phyloP scores from a whole-genome alignment of 768 basidiomycete genomes.

The Amanita brunnescens region DNA sequence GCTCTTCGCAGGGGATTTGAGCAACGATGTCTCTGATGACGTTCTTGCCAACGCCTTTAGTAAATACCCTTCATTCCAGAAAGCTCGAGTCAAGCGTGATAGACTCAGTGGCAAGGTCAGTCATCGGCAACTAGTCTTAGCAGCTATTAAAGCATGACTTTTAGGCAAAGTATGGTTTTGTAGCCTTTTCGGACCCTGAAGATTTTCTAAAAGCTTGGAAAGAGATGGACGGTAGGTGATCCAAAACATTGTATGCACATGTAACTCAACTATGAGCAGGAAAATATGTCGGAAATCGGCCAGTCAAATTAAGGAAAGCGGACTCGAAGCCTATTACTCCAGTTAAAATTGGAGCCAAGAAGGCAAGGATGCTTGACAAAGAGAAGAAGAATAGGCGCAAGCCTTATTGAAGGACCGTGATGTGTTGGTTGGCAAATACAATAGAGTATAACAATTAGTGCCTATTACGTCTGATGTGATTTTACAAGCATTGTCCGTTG shows the following conservation, averaged over 20 bases:
- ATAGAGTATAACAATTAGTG: slow-evolving; percentile 4
- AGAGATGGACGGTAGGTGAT: slow-evolving; percentile 88
- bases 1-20: slow-evolving; percentile 94
- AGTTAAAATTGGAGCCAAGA: slow-evolving; percentile 89
- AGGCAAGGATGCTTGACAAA: slow-evolving; percentile 85
- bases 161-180: slow-evolving; percentile 94
- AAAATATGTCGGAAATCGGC: slow-evolving; percentile 97
- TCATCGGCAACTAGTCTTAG: neutral
- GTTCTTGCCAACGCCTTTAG: slow-evolving; percentile 89
- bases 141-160: neutral
- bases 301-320: slow-evolving; percentile 94
- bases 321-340: slow-evolving; percentile 79
- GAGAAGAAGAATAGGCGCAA: slow-evolving; percentile 89
- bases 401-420: slow-evolving; percentile 49
- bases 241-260: neutral
- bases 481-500: neutral
- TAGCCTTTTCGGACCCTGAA: slow-evolving; percentile 96
- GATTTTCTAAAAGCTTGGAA: slow-evolving; percentile 99
- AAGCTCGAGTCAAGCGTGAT: slow-evolving; percentile 93
- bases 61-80: slow-evolving; percentile 88
- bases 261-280: slow-evolving; percentile 30
- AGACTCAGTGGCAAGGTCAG: slow-evolving; percentile 85
- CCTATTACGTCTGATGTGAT: neutral
- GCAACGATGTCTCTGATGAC: slow-evolving; percentile 97
- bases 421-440: neutral